Conservation (phyloP, 2,329 filamentous ascomycete species). For the Penicillium sp. region DNA sequence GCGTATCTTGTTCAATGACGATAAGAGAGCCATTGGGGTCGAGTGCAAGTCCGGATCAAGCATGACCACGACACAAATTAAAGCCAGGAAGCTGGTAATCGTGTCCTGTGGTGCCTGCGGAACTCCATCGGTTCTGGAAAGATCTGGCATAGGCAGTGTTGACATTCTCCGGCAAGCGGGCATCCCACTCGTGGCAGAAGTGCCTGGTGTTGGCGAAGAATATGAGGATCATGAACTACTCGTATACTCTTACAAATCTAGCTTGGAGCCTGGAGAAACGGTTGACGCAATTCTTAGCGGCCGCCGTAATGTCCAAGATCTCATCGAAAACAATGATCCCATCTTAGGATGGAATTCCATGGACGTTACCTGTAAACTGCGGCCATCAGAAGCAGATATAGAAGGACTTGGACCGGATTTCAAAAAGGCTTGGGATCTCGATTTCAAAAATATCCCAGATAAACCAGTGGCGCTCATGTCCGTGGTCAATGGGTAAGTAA, state of each 20-base stretch:
- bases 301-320: neutral
- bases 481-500: neutral
- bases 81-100: constrained; percentile 7
- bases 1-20: neutral
- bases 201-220: neutral
- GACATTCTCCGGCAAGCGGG: neutral
- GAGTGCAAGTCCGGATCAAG: neutral
- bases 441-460: neutral
- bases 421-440: neutral
- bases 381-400: constrained; percentile 7
- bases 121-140: constrained; percentile 5
- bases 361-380: constrained; percentile 4
- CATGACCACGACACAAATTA: neutral
- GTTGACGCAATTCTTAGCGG: constrained; percentile 5
- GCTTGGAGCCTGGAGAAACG: neutral
- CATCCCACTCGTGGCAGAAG: constrained; percentile 1
- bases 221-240: constrained; percentile 9
- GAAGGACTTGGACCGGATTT: neutral
- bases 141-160: constrained; percentile 2
- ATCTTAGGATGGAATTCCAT: constrained; percentile 6
- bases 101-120: constrained; percentile 4
- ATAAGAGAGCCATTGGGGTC: neutral
- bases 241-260: neutral
- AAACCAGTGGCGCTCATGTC: constrained; percentile 4
- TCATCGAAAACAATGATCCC: neutral